Conservation (phyloP, 805 yeast genomes). For the Vanderwaltozyma tropicalis region DNA sequence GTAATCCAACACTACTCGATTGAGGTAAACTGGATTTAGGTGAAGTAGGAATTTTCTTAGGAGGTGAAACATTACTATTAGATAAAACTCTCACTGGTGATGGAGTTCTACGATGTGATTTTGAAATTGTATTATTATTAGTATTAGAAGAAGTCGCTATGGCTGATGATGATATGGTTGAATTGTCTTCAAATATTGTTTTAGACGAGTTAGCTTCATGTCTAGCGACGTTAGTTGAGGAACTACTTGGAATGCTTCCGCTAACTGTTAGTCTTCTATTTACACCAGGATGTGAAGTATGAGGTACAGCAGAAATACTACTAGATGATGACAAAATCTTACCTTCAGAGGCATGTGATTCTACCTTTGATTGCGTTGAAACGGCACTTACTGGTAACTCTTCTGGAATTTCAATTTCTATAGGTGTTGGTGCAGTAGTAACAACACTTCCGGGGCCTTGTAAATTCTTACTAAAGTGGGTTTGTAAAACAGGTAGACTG, state of each 20-base stretch:
- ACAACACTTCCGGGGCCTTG: conserved; percentile 19
- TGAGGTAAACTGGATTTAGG: conserved; percentile 2
- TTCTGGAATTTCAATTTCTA: conserved; percentile 58
- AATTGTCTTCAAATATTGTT: conserved; percentile 6
- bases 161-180: conserved; percentile 1
- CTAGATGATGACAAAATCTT: conserved; percentile 29
- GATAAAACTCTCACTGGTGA: conserved; percentile 29
- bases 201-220: conserved; percentile 3
- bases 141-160: conserved; percentile 6
- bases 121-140: conserved; percentile 6
- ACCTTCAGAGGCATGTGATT: conserved; percentile 29
- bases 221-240: conserved; percentile 19
- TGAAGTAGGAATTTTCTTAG: conserved; percentile 7
- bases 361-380: conserved; percentile 15
- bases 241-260: conserved; percentile 12
- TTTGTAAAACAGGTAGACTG: conserved; percentile 21
- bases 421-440: conserved; percentile 44
- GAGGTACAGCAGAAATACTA: conserved; percentile 10
- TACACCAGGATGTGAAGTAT: conserved; percentile 8
- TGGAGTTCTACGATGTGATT: conserved; percentile 30
- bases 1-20: not conserved
- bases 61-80: conserved; percentile 8
- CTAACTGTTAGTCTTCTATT: conserved; percentile 22
- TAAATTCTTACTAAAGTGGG: conserved; percentile 16
- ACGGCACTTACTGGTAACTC: conserved; percentile 24